A percentile compares a stretch with the other conserved stretches of the same genome.
Evolutionary conservation across 345 rosid species (phyloP).

Genomic region (Dipteronia sinensis): DNA sequence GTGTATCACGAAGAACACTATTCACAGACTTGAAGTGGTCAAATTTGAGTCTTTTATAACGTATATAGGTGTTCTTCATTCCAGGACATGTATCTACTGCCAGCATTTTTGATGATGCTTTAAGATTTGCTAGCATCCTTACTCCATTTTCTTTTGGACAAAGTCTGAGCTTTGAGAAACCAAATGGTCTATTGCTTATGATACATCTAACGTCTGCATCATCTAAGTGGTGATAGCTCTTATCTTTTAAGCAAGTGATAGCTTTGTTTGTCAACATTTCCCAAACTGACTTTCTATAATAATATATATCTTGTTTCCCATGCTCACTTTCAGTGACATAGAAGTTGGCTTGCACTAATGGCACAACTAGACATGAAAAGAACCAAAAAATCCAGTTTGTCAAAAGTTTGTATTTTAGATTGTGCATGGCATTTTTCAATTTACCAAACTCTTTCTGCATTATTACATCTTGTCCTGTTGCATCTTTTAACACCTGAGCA

Average conservation of each 20-base stretch:
- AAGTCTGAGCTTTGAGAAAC: constrained; percentile 72
- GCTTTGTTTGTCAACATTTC: constrained; percentile 45
- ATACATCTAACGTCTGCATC: constrained; percentile 44
- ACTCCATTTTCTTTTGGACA: constrained; percentile 65
- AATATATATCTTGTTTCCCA: constrained; percentile 59
- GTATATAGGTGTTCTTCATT: constrained; percentile 12
- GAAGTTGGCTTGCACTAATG: constrained; percentile 70
- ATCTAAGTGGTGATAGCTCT: constrained; percentile 42
- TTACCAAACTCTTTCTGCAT: constrained; percentile 26
- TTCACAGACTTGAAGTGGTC: constrained; percentile 47
- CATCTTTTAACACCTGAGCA: constrained; percentile 24
- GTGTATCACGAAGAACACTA: constrained; percentile 56
- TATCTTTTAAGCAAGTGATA: constrained; percentile 40
- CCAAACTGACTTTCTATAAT: constrained; percentile 75
- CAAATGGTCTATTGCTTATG: constrained; percentile 40
- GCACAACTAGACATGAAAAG: constrained; percentile 63
- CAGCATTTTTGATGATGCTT: constrained; percentile 50
- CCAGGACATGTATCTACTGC: constrained; percentile 10
- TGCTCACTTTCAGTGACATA: constrained; percentile 78
- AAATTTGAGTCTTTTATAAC: constrained; percentile 2
- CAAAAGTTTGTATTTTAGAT: constrained; percentile 49
- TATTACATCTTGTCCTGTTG: constrained; percentile 21
- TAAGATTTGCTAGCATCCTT: constrained; percentile 73
- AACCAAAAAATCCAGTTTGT: constrained; percentile 83
- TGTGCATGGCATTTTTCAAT: constrained; percentile 25